Percentiles rank a stretch among this genome's conserved stretches.
These are phyloP conservation scores for Saururus chinensis DNA, from an alignment of 164 flowering plant species.

Conservation along the genomic window DNA sequence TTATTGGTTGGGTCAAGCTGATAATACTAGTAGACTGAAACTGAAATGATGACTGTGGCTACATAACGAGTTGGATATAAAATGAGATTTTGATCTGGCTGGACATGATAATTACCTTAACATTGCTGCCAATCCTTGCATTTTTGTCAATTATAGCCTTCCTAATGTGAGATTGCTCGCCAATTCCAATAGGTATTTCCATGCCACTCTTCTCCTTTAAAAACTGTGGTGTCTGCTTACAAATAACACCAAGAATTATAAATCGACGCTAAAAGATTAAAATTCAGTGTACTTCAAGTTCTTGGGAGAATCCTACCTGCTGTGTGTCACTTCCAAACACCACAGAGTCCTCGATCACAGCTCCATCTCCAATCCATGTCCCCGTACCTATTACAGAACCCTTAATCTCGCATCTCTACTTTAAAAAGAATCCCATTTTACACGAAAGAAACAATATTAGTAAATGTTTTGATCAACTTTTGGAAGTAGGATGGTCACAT, in stretches of 20 bases:
- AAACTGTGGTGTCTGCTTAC: conserved; percentile 2
- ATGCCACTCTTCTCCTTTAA: conserved; percentile 8
- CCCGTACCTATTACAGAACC: conserved; percentile 60
- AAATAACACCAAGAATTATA: no score
- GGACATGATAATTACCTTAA: conserved; percentile 30
- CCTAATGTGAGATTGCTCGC: conserved; percentile 48
- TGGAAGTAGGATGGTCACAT: no score
- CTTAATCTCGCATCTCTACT: conserved; percentile 63
- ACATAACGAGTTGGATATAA: neutral
- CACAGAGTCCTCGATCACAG: conserved; percentile 58
- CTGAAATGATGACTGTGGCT: neutral
- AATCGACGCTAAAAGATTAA: neutral
- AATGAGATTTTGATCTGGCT: neutral
- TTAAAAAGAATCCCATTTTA: conserved; percentile 7
- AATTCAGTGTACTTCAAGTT: neutral
- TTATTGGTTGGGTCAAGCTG: no score
- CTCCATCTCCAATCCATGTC: conserved; percentile 47
- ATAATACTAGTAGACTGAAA: no score
- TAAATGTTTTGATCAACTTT: no score
- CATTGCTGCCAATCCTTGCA: conserved; percentile 72
- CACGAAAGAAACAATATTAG: neutral
- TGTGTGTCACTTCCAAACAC: conserved; percentile 69
- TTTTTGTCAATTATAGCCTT: conserved; percentile 77
- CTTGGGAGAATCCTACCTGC: conserved; percentile 14
- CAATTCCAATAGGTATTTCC: conserved; percentile 55